phyloP scores from a whole-genome alignment of 2,329 filamentous ascomycete species.

The Aspergillus uvarum region DNA sequence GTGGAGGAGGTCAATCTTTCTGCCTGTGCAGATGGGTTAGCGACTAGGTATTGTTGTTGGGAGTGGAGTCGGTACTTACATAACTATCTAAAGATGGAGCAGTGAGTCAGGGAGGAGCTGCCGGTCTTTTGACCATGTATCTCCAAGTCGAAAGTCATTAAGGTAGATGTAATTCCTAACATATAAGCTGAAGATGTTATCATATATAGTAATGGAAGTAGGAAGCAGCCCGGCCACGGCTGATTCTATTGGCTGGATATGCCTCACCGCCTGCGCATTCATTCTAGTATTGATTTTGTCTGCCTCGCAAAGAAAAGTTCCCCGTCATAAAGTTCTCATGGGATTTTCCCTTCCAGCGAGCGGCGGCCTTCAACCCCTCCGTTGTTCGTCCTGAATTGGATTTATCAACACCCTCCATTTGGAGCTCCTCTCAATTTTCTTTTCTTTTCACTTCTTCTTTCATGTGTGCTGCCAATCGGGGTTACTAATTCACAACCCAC shows the following conservation, averaged over 20 bases:
- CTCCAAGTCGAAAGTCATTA: no score
- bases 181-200: no score
- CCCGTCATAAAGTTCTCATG: constrained; percentile 17
- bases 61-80: not conserved
- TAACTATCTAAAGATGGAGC: not conserved
- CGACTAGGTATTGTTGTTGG: not conserved
- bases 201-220: no score
- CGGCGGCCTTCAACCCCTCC: constrained; percentile 20
- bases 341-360: constrained; percentile 25
- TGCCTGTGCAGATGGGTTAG: not conserved
- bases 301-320: constrained; percentile 14
- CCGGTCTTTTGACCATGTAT: no score
- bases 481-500: not conserved
- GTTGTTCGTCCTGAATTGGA: constrained; percentile 12
- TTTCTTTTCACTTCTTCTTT: not conserved
- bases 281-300: not conserved
- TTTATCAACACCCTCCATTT: constrained; percentile 1
- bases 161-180: no score
- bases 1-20: not conserved
- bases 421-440: not conserved
- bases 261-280: not conserved
- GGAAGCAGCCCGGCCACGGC: not conserved
- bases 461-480: not conserved
- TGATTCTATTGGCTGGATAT: not conserved
- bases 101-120: no score